Evolutionary conservation across 163 green algal genomes (phyloP).

Genomic region (Chlorella variabilis): DNA sequence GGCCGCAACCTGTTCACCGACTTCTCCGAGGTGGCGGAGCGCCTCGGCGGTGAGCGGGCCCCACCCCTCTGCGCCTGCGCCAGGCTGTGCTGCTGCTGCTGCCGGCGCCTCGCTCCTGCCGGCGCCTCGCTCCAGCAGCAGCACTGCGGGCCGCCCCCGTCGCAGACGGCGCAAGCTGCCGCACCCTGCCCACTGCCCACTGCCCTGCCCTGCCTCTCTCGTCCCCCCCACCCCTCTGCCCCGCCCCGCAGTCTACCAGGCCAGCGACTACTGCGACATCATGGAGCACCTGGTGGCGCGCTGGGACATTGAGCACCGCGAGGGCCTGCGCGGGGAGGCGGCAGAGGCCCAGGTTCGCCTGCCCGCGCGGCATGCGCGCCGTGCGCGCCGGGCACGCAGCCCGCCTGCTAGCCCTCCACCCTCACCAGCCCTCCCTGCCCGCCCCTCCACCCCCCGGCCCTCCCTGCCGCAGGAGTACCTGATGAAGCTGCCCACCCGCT

Average conservation of each 20-base stretch:
- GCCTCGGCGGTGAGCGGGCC: constrained; percentile 23
- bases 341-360: constrained; percentile 34
- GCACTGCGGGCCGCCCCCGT: no score
- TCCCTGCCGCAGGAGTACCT: constrained; percentile 50
- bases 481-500: constrained; percentile 43
- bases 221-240: no score
- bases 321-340: constrained; percentile 39
- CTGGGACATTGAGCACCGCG: constrained; percentile 55
- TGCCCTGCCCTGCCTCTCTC: no score
- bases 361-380: no score
- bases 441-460: neutral
- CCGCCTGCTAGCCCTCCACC: neutral
- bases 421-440: neutral
- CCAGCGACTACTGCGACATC: constrained; percentile 92
- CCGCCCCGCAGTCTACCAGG: constrained; percentile 76
- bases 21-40: constrained; percentile 88
- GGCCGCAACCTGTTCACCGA: constrained; percentile 87
- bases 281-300: constrained; percentile 89
- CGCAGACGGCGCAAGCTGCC: no score
- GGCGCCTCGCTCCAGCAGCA: no score
- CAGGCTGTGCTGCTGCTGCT: no score
- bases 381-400: neutral
- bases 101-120: no score
- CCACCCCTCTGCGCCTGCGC: neutral
- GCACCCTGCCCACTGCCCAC: no score